Evolutionary conservation across 305 asterid species (phyloP), one percentile per base, ranked within the genome.

Genomic region (Striga hermonthica): DNA sequence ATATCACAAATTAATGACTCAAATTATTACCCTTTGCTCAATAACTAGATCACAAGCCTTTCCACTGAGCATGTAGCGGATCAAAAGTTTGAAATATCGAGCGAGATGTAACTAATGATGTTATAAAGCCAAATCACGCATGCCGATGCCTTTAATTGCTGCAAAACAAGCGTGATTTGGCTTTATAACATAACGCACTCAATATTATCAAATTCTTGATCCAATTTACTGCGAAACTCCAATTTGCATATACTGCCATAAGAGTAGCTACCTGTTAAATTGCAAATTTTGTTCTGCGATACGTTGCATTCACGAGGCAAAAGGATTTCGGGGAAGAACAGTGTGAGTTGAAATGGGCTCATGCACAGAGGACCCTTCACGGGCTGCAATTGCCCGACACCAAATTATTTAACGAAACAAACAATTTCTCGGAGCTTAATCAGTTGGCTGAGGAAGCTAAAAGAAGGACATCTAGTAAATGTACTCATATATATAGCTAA

Each of bases 361-460:
- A 90, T 48, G 97, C 97, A 3, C 97, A 90, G 56, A 79, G 97
- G 75, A 90, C 97, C 68, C 97, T 90, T 61, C 97, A 90, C 39
- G 97, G 97, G 28, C 86, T 90, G 64, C 88, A 90, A 83, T 95
- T 87, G 58, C 95, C 97, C 0, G 97, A 90, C 65, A 79, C 97
- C 69, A 90, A 90, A 80, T 38, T 90, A 76, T 90, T 87, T 39
- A 75, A 72, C 22, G 97, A 90, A 68, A 68, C 78, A 9, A 82
- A 79, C 67, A 90, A 85, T 72, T 87, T 83, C 90, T 82, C 83
- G 0, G 97, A 90, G 70, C 95, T 90, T 75, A 90, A 90, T 76
- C 97, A 87, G 72, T 78, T 90, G 84, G 97, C 97, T 1, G 97
- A 90, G 81, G 95, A 90, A 71, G 97, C 95, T 2, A 90, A 90